Percentiles rank a stretch among this genome's conserved stretches.
Conservation (phyloP, 768 basidiomycete genomes). For the Pleurotus eryngii region DNA sequence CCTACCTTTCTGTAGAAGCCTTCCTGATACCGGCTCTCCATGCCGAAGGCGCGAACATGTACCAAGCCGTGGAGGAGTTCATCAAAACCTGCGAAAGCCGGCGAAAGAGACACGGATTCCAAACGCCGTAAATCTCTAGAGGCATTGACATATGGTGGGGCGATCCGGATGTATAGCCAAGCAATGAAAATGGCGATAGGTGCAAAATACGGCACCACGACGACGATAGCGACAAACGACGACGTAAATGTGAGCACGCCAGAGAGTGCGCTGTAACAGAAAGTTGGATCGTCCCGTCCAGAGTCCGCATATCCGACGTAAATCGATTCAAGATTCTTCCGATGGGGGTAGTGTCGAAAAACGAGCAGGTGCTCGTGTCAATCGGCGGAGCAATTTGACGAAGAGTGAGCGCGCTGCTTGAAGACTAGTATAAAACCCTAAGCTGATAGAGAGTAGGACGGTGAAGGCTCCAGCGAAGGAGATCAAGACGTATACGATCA, state of each 20-base stretch:
- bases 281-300: conserved; percentile 60
- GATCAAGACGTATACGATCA: conserved; percentile 61
- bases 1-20: conserved; percentile 54
- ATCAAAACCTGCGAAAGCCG: conserved; percentile 72
- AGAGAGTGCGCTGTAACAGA: conserved; percentile 54
- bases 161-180: conserved; percentile 63
- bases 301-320: conserved; percentile 71
- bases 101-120: conserved; percentile 65
- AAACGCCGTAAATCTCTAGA: conserved; percentile 67
- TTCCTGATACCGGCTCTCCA: conserved; percentile 66
- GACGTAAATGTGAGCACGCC: conserved; percentile 60
- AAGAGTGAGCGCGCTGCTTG: conserved; percentile 66
- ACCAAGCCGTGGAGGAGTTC: conserved; percentile 64
- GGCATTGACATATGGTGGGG: conserved; percentile 56
- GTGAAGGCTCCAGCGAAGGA: conserved; percentile 55
- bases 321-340: conserved; percentile 81
- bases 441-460: conserved; percentile 50
- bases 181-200: conserved; percentile 68
- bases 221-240: conserved; percentile 62
- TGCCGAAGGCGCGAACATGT: conserved; percentile 69
- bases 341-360: conserved; percentile 73
- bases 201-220: conserved; percentile 59
- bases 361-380: conserved; percentile 65
- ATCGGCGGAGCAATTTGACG: conserved; percentile 44
- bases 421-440: conserved; percentile 68